These are phyloP conservation scores for Lophiotrema nucula DNA, from an alignment of 495 filamentous ascomycete genomes.

Conservation along the genomic window DNA sequence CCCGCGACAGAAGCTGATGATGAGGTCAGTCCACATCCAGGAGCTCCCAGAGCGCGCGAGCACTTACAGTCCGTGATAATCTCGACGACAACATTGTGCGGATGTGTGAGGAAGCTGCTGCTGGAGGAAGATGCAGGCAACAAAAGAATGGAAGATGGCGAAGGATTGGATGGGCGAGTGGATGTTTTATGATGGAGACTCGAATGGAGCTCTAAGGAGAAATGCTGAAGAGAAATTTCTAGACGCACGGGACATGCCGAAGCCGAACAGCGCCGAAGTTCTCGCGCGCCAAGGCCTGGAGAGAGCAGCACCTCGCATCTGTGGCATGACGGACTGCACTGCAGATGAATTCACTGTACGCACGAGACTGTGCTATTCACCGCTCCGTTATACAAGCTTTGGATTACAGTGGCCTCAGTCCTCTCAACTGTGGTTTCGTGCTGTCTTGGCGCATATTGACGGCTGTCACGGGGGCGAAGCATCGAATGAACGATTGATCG, in stretches of 20 bases:
- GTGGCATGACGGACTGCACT: too few relatives aligned
- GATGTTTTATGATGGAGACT: conserved; percentile 18
- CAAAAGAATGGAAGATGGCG: background rate
- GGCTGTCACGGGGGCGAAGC: too few relatives aligned
- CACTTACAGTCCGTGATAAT: conserved; percentile 72
- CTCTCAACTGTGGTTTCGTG: too few relatives aligned
- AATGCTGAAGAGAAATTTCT: conserved; percentile 27
- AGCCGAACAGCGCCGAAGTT: conserved; percentile 20
- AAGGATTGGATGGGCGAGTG: conserved; percentile 9
- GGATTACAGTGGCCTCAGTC: too few relatives aligned
- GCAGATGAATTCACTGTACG: too few relatives aligned
- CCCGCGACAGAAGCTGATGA: conserved; percentile 62
- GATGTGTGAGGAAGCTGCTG: conserved; percentile 20
- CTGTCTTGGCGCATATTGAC: too few relatives aligned
- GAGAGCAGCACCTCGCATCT: background rate
- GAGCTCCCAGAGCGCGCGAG: conserved; percentile 33
- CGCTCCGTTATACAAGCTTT: too few relatives aligned
- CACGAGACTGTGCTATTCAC: too few relatives aligned
- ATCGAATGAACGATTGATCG: too few relatives aligned
- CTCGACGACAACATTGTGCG: conserved; percentile 60
- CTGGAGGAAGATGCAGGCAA: conserved; percentile 33
- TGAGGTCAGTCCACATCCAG: conserved; percentile 31
- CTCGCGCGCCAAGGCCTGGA: too few relatives aligned
- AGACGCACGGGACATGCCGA: conserved; percentile 14
- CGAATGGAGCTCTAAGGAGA: background rate